A percentile compares a stretch with the other conserved stretches of the same genome.
Evolutionary conservation across 2,329 filamentous ascomycete species (phyloP).

Genomic region (Hymenoscyphus salicellus): DNA sequence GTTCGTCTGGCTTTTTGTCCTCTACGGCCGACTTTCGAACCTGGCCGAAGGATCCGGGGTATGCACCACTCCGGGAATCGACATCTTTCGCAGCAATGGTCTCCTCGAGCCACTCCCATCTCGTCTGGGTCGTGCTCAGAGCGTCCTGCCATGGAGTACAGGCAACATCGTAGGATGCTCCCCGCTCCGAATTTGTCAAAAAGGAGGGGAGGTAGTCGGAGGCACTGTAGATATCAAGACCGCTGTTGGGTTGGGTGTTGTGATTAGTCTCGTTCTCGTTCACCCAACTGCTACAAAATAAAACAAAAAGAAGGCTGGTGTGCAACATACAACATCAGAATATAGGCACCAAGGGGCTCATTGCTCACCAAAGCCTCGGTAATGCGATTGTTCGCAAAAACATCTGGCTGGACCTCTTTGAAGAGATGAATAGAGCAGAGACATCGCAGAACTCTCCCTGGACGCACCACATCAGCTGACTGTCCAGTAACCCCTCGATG

Average conservation of each 20-base stretch:
- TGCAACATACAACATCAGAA: too few species aligned
- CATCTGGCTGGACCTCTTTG: conserved; percentile 31
- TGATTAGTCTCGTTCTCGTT: too few species aligned
- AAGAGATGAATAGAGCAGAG: conserved; percentile 40
- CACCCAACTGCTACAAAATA: too few species aligned
- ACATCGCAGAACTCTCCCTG: conserved; percentile 29
- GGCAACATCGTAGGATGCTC: background rate
- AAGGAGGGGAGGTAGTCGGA: too few species aligned
- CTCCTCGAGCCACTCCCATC: background rate
- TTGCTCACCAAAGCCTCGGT: conserved; percentile 37
- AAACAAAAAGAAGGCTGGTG: too few species aligned
- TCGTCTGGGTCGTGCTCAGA: background rate
- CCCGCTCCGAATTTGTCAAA: background rate
- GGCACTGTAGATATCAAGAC: too few species aligned
- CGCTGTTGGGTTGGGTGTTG: too few species aligned
- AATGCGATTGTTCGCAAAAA: conserved; percentile 40
- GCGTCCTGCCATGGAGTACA: background rate
- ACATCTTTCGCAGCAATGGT: conserved; percentile 15
- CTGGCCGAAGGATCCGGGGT: background rate
- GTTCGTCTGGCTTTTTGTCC: conserved; percentile 11
- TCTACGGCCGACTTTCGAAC: too few species aligned
- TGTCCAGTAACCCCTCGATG: too few species aligned
- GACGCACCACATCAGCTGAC: too few species aligned
- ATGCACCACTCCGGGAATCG: background rate
- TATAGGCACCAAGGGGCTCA: conserved; percentile 24